Base-by-base conservation (phyloP, 1,139 yeast genomes). In the Suhomyces bolitotheri region DNA sequence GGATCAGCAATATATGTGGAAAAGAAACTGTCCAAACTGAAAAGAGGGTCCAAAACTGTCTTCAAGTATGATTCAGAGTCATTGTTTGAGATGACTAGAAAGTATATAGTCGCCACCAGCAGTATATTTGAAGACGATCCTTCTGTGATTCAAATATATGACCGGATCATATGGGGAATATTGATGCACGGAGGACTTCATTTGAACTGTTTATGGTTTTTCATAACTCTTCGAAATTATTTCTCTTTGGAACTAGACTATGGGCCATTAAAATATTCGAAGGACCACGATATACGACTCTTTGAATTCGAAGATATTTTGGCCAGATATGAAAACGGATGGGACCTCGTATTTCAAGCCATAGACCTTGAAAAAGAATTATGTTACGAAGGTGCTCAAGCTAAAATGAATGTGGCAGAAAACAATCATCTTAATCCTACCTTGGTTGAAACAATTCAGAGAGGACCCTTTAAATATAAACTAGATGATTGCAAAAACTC, bases 121-220 rank as follows among this genome's bases (percentile, higher is more conserved):
- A 28, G 51, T 10, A 54, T 51, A 37, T 41, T 55, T 0, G 39
- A 41, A 1, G 78, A 74, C 47, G 75, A 74, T 44, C 64, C 68
- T 0, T 38, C 52, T 1, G 48, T 60, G 6, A 41, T 60, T 4
- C 33, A 41, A 2, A 38, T 68, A 1, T 63, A 64, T 36, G 66
- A 71, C 29, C 49, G 63, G 14, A 53, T 75, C 0, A 33, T 72
- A 2, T 64, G 70, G 60, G 69, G 67, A 0, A 41, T 73, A 4
- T 29, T 71, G 9, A 44, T 73, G 38, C 60, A 56, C 36, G 80
- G 80, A 8, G 75, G 74, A 0, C 51, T 64, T 16, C 74, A 69
- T 42, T 25, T 73, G 3, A 61, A 62, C 28, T 50, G 64, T 1
- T 45, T 74, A 13, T 70, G 75, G 74, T 58, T 69, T 27, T 66